Evolutionary conservation across 2,329 filamentous ascomycete species (phyloP).

Genomic region (Aspergillus oerlinghausenensis): DNA sequence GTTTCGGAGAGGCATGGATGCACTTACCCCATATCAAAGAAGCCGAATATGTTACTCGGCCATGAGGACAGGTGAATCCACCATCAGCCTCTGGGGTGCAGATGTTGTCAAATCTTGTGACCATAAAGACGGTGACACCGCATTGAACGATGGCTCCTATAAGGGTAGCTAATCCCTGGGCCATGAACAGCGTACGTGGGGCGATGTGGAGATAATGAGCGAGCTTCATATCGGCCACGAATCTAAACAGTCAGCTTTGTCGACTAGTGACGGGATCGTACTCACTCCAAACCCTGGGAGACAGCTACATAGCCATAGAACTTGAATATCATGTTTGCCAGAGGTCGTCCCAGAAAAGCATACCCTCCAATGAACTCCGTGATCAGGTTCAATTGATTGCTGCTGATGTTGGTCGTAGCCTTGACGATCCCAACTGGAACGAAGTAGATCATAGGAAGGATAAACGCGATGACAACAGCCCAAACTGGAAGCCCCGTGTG

Average conservation of each 20-base stretch:
- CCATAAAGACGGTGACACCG: slow-evolving; percentile 47
- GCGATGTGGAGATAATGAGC: slow-evolving; percentile 47
- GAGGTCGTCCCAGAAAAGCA: slow-evolving; percentile 42
- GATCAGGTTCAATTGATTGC: slow-evolving; percentile 46
- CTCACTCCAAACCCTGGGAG: slow-evolving; percentile 53
- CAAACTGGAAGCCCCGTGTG: slow-evolving; percentile 44
- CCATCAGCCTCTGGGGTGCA: slow-evolving; percentile 54
- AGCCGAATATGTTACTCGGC: slow-evolving; percentile 61
- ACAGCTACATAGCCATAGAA: slow-evolving; percentile 67
- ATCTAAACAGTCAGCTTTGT: slow-evolving; percentile 38
- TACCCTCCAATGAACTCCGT: slow-evolving; percentile 49
- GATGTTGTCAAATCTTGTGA: slow-evolving; percentile 43
- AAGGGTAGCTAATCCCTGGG: slow-evolving; percentile 49
- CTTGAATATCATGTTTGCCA: slow-evolving; percentile 62
- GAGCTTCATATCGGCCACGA: slow-evolving; percentile 63
- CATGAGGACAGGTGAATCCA: slow-evolving; percentile 56
- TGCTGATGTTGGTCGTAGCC: slow-evolving; percentile 46
- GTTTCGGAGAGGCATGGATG: background rate
- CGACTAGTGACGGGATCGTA: background rate
- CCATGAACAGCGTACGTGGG: slow-evolving; percentile 48
- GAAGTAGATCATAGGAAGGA: slow-evolving; percentile 45
- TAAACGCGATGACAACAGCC: slow-evolving; percentile 42
- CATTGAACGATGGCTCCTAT: slow-evolving; percentile 48
- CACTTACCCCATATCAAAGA: slow-evolving; percentile 63
- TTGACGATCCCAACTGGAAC: slow-evolving; percentile 47